Conservation (phyloP, 176 grass and related monocot species). For the Eleusine coracana region DNA sequence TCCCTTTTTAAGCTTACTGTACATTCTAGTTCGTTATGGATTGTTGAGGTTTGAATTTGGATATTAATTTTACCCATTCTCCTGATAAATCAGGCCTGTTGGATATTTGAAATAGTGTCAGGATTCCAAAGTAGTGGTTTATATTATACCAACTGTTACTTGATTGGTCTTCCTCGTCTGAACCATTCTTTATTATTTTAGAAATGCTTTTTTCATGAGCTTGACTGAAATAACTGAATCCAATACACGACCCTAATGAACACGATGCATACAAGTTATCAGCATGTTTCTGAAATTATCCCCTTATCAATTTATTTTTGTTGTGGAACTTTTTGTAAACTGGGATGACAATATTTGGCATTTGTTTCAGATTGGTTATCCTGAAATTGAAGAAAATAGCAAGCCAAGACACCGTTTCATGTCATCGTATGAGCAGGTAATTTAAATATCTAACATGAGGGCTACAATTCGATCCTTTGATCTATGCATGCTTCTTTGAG, state of each 20-base stretch:
- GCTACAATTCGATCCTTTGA: neutral
- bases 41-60: neutral
- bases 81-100: neutral
- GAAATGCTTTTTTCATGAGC: neutral
- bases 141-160: neutral
- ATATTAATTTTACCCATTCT: neutral
- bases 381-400: slow-evolving; percentile 92
- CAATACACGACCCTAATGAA: neutral
- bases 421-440: slow-evolving; percentile 97
- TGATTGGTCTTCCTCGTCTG: neutral
- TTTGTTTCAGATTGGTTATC: slow-evolving; percentile 76
- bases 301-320: neutral
- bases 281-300: neutral
- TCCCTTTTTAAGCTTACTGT: slow-evolving; percentile 19
- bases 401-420: slow-evolving; percentile 97
- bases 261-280: neutral
- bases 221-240: neutral
- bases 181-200: neutral
- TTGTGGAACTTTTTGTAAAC: neutral
- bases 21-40: neutral
- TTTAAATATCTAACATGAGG: slow-evolving; percentile 18
- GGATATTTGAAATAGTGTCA: neutral
- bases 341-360: slow-evolving; percentile 15
- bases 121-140: neutral
- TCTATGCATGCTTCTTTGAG: slow-evolving; percentile 5